Conservation (phyloP, 805 yeast species). For the Tetrapisispora iriomotensis region DNA sequence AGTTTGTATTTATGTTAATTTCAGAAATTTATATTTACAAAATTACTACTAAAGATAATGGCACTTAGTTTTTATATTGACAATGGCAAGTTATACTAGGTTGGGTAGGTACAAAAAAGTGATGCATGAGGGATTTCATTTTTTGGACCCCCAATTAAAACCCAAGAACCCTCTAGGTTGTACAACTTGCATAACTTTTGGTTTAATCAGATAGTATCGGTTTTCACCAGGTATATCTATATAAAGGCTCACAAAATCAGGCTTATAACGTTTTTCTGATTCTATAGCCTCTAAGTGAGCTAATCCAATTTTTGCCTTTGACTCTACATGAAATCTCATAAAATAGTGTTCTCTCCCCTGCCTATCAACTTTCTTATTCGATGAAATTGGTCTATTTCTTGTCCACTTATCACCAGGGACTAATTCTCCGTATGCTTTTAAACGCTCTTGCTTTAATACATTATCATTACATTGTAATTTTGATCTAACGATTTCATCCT, state of each 20-base stretch:
- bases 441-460: conserved; percentile 39
- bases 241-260: conserved; percentile 62
- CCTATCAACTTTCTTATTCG: conserved; percentile 48
- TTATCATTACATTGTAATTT: conserved; percentile 41
- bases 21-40: background rate
- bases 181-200: conserved; percentile 40
- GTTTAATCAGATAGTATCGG: conserved; percentile 61
- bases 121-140: conserved; percentile 9
- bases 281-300: conserved; percentile 77
- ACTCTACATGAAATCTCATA: conserved; percentile 82
- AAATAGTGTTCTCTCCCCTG: conserved; percentile 72
- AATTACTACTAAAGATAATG: too few species aligned
- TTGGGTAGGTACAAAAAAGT: background rate
- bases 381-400: conserved; percentile 74
- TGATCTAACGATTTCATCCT: conserved; percentile 49
- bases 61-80: too few species aligned
- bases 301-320: conserved; percentile 52
- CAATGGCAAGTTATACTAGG: too few species aligned
- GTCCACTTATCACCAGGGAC: conserved; percentile 67
- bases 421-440: conserved; percentile 77
- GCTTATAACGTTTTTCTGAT: conserved; percentile 40
- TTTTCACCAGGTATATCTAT: conserved; percentile 65
- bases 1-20: background rate
- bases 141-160: conserved; percentile 78
- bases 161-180: conserved; percentile 60